Evolutionary conservation across 2,329 filamentous ascomycete species (phyloP).

Genomic region (Aspergillus tanneri): DNA sequence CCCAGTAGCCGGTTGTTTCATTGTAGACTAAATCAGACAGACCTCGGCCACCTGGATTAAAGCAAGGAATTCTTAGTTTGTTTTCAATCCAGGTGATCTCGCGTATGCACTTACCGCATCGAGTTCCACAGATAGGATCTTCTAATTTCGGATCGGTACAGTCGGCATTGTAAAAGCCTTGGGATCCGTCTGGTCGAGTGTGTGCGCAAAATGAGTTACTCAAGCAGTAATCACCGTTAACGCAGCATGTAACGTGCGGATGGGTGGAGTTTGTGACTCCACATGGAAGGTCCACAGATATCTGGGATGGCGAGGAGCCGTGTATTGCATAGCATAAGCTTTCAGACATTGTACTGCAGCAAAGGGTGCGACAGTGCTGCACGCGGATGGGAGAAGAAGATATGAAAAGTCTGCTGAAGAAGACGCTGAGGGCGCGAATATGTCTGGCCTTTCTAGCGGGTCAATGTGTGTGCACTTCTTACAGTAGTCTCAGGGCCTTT

Average conservation of each 20-base stretch:
- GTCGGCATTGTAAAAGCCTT: conserved; percentile 12
- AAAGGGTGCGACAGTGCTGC: too few relatives aligned
- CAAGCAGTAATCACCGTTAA: conserved; percentile 14
- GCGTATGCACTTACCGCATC: conserved; percentile 10
- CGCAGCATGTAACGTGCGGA: conserved; percentile 15
- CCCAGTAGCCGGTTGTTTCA: not conserved
- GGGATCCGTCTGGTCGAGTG: not conserved
- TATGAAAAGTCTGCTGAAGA: too few relatives aligned
- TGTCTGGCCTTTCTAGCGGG: too few relatives aligned
- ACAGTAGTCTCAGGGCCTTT: too few relatives aligned
- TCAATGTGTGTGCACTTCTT: too few relatives aligned
- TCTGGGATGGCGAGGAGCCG: not conserved
- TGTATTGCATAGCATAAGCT: conserved; percentile 9
- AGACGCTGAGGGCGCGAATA: too few relatives aligned
- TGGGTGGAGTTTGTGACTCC: conserved; percentile 8
- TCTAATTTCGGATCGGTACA: conserved; percentile 11
- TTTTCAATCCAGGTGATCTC: not conserved
- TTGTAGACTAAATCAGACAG: not conserved
- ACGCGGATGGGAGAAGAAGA: too few relatives aligned
- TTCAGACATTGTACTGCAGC: too few relatives aligned
- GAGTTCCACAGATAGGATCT: conserved; percentile 10
- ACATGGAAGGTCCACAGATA: conserved; percentile 2
- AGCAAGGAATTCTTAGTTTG: not conserved
- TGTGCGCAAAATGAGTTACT: conserved; percentile 12
- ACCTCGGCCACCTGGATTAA: not conserved